Base-by-base conservation (phyloP, 208 protist genomes). In the Acanthamoeba healyi region DNA sequence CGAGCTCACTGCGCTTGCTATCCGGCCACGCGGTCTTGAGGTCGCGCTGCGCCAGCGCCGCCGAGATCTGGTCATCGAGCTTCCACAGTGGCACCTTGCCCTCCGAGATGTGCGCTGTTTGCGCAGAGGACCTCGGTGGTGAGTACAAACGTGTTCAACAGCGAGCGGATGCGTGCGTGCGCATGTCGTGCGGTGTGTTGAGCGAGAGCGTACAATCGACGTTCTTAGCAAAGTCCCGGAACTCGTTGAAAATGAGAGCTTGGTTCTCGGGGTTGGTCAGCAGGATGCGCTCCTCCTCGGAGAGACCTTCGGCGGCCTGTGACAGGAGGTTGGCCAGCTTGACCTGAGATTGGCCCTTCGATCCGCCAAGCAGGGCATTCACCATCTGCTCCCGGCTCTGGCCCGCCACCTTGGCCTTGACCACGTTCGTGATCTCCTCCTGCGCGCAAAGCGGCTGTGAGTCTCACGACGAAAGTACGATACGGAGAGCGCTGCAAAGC, bases 31-130 rank as follows among this genome's bases (percentile, higher is more conserved):
- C 38, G 10, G 70, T 32, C 17, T 36, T 12, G 10, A 79, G 10
- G 29, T 79, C 70, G 10, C 38, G 70, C 9, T 17, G 9, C 29
- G 70, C 38, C 12, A 79, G 36, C 4, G 29, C 38, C 12, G 38
- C 70, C 70, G 14, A 12, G 29, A 79, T 38, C 70, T 38, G 9
- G 38, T 79, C 70, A 7, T 46, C 34, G 15, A 79, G 70, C 70
- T 79, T 79, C 70, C 70, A 79, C 38, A 79, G 36, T 9, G 70
- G 70, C 36, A 79, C 38, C 70, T 79, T 44, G 70, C 70, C 70
- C 12, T 79, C 38, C 36, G 24, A 5, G 7, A 79, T n/a, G 26
- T 79, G 70, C 4, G 15, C 70, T 79, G 29, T 79, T 7, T 7
- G 7, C 14, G 5, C 61, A 7, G 14, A 26, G 5, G 6, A 36